Conservation (phyloP, 176 grass and related monocot genomes). For the Microstegium vimineum region DNA sequence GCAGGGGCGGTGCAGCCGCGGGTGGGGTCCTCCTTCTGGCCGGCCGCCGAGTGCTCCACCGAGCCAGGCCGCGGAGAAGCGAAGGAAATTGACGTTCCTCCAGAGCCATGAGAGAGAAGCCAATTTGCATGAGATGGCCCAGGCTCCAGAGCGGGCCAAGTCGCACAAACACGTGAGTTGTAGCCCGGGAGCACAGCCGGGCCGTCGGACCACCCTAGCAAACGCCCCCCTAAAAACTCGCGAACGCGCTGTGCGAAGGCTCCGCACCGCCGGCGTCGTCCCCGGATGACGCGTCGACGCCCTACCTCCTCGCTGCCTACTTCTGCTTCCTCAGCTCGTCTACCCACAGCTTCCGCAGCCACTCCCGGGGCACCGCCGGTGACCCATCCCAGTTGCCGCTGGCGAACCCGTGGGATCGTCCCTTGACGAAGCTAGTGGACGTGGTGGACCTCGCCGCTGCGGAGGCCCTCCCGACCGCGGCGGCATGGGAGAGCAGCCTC, state of each 20-base stretch:
- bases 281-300: neutral
- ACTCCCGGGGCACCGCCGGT: slow-evolving; percentile 28
- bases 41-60: too few relatives aligned
- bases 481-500: slow-evolving; percentile 28
- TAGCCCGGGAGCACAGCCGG: too few relatives aligned
- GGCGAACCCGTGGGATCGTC: slow-evolving; percentile 35
- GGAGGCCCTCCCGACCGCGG: slow-evolving; percentile 12
- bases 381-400: slow-evolving; percentile 14
- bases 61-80: too few relatives aligned
- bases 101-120: too few relatives aligned
- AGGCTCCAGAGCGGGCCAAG: too few relatives aligned
- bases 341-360: slow-evolving; percentile 46
- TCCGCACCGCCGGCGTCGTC: neutral
- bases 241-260: neutral
- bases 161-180: too few relatives aligned
- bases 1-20: too few relatives aligned
- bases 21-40: too few relatives aligned
- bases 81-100: too few relatives aligned
- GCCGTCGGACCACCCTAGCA: too few relatives aligned
- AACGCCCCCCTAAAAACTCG: too few relatives aligned
- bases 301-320: slow-evolving; percentile 6
- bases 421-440: neutral
- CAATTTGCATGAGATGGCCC: too few relatives aligned
- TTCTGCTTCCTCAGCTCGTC: slow-evolving; percentile 40
- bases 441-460: slow-evolving; percentile 3